Evolutionary conservation across 768 basidiomycete species (phyloP), one percentile per base, ranked within the genome.

Genomic region (Suillus bovinus): DNA sequence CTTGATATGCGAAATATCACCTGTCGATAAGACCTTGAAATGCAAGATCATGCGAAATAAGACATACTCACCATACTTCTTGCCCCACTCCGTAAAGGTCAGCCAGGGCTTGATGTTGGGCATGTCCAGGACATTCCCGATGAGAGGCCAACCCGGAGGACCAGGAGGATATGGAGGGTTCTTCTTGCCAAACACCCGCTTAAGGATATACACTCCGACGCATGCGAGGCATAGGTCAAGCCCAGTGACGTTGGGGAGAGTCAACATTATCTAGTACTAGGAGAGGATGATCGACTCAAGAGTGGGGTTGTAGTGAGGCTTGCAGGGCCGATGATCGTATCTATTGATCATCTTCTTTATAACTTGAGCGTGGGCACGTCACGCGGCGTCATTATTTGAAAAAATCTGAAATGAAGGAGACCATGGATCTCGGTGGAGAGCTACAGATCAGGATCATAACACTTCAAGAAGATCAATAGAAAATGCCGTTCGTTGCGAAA

Each of bases 1-100:
- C 33, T 83, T 86, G 2, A 81, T 79, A 57, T 86, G 87, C 64
- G 80, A 80, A 17, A 89, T 85, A 61, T 84, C 83, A 44, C 87
- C 87, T 88, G 63, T n/a, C 39, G 1, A 57, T 13, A 20, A 17
- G 42, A 44, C 20, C 11, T 8, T 1, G 1, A 47, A n/a, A 33
- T 58, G 14, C 65, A 53, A 17, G 6, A 9, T 47, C 1, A 2
- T 17, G 17, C 5, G 22, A n/a, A 41, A 9, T 14, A 16, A 3
- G 2, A 4, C 4, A 33, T 5, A 63, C 71, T 27, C 67, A 75
- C 82, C 82, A 64, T 76, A 83, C 72, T 78, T 77, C 24, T 74
- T 63, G 1, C 78, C 81, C 82, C 82, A 83, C 29, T 76, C 70
- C 3, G 77, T 50, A 55, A 81, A 82, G 27, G 76, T 77, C 46